Percentiles rank a stretch among this genome's conserved stretches.
phyloP scores from a whole-genome alignment of 2,329 filamentous ascomycete genomes.

The Magnaporthiopsis incrustans region DNA sequence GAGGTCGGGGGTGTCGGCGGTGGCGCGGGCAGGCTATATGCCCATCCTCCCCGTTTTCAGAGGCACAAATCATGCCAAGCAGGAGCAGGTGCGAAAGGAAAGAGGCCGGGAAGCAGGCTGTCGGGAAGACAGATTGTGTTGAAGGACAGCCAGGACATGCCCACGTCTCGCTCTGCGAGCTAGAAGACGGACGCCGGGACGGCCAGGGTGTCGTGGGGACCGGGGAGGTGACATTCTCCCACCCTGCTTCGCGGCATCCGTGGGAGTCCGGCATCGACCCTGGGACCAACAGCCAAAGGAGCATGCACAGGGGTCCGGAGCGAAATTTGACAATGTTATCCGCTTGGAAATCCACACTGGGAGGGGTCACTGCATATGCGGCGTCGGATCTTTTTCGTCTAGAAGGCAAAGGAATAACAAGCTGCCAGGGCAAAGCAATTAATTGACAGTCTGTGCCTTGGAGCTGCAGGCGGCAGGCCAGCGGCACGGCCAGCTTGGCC shows the following conservation, averaged over 20 bases:
- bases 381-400: neutral
- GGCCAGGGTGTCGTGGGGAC: neutral
- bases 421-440: neutral
- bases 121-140: neutral
- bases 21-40: neutral
- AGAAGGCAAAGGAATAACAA: neutral
- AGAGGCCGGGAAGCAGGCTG: neutral
- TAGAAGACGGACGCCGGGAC: neutral
- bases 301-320: neutral
- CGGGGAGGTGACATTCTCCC: no score
- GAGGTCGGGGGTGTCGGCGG: neutral
- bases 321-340: neutral
- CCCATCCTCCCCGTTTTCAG: neutral
- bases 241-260: no score
- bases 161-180: neutral
- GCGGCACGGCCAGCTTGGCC: no score
- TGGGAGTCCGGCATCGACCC: neutral
- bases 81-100: neutral
- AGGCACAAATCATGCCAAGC: neutral
- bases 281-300: neutral
- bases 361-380: neutral
- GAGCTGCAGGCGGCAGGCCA: neutral
- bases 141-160: neutral
- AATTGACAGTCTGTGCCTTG: neutral
- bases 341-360: neutral